Conservation (phyloP, 2,329 filamentous ascomycete genomes). For the Penicillium brasilianum region DNA sequence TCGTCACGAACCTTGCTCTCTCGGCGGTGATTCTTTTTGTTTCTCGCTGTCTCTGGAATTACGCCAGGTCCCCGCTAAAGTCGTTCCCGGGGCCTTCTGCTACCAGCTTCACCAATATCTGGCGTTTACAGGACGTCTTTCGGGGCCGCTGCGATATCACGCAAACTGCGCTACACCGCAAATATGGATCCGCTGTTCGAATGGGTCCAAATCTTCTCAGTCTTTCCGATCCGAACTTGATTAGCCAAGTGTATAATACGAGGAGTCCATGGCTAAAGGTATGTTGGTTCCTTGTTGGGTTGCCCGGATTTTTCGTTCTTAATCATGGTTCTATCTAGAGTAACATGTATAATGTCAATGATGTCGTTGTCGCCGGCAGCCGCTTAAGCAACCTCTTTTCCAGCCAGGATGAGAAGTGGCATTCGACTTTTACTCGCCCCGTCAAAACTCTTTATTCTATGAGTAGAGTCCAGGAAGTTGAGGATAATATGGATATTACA, state of each 20-base stretch:
- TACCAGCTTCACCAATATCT: conserved; percentile 72
- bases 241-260: conserved; percentile 77
- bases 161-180: conserved; percentile 68
- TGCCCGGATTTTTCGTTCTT: not conserved
- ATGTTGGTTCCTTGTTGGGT: not conserved
- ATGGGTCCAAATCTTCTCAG: conserved; percentile 75
- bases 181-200: conserved; percentile 75
- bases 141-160: conserved; percentile 68
- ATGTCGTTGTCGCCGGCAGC: conserved; percentile 37
- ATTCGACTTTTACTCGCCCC: conserved; percentile 45
- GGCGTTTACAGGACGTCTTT: conserved; percentile 73
- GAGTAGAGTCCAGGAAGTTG: conserved; percentile 29
- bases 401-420: conserved; percentile 38
- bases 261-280: conserved; percentile 61
- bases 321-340: conserved; percentile 10
- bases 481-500: conserved; percentile 33
- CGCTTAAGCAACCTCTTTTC: conserved; percentile 47
- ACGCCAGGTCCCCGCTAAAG: conserved; percentile 25
- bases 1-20: conserved; percentile 14
- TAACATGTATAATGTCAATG: conserved; percentile 27
- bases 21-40: conserved; percentile 16
- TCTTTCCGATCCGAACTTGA: conserved; percentile 72
- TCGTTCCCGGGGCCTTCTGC: conserved; percentile 71
- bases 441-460: conserved; percentile 45
- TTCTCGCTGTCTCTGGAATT: conserved; percentile 26